Base-by-base conservation (phyloP, 768 basidiomycete genomes). In the Suillus tomentosus region DNA sequence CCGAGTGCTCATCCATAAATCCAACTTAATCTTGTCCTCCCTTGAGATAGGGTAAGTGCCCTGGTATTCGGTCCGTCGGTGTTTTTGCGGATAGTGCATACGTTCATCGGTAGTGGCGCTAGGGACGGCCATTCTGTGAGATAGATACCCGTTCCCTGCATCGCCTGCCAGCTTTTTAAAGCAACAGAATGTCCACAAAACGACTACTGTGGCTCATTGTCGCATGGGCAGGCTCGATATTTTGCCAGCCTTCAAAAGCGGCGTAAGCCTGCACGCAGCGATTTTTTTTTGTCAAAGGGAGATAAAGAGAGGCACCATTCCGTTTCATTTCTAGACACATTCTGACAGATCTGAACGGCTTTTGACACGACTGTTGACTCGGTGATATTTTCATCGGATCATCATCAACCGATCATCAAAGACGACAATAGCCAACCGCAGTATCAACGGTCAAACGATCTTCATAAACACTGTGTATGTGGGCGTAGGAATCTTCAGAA, bases 21-120 rank as follows among this genome's bases (percentile, higher is more conserved):
- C 57, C 17, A 58, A 58, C 24, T 27, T 40, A 40, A 58, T 24
- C 39, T 58, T 42, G 40, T 42, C 57, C 24, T 27, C 39, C 57
- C 11, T 58, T 42, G 64, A 53, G 51, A 51, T 39, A 11, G 51
- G 40, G 11, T 63, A 36, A 51, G 60, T 61, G 10, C 47, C 60
- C 60, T 11, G 37, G 19, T 31, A 45, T 37, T n/a, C 37, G 17
- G 42, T 36, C 34, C 50, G 37, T 34, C 27, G 34, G 27, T 8
- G 22, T 6, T 19, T 55, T 57, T 45, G 50, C 51, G 31, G 31
- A 48, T 27, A 19, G 31, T 17, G n/a, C 36, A 51, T 8, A 64
- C 17, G 27, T 36, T 37, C 40, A 63, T 62, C n/a, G 17, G 31
- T n/a, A 39, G 31, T 37, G 24, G 24, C 6, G 37, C 31, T 37